Conservation (phyloP, 2,329 filamentous ascomycete species). For the Akanthomyces dipterigenus region DNA sequence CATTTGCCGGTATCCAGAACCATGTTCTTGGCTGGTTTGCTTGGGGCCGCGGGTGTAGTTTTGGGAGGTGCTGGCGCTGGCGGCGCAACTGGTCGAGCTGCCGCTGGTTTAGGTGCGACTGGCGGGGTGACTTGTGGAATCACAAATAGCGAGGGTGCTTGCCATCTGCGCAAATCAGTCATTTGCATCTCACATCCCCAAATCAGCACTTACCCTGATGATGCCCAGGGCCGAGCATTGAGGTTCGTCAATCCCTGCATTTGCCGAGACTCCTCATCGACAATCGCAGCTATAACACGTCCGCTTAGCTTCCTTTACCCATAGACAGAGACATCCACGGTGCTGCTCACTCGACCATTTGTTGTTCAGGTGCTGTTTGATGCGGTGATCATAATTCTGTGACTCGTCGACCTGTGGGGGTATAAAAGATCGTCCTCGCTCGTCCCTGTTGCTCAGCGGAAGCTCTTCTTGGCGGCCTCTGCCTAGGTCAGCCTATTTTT, state of each 20-base stretch:
- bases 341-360: slow-evolving; percentile 5
- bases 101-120: neutral
- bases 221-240: slow-evolving; percentile 5
- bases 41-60: neutral
- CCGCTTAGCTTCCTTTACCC: neutral
- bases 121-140: neutral
- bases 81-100: neutral
- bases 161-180: neutral
- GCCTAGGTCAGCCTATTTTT: slow-evolving; percentile 6
- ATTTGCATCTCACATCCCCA: neutral
- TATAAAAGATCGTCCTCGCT: neutral
- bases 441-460: neutral
- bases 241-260: slow-evolving; percentile 2
- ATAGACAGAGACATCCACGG: too few species aligned
- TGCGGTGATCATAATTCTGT: neutral
- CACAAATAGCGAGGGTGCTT: neutral
- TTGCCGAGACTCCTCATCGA: slow-evolving; percentile 3
- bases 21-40: neutral
- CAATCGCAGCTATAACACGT: neutral
- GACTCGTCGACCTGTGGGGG: neutral
- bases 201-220: neutral
- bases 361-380: neutral
- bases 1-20: neutral
- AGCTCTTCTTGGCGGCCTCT: slow-evolving; percentile 4
- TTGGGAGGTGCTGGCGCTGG: neutral